Conservation (phyloP, 148 eudicot genomes). For the Spergularia bocconei region DNA sequence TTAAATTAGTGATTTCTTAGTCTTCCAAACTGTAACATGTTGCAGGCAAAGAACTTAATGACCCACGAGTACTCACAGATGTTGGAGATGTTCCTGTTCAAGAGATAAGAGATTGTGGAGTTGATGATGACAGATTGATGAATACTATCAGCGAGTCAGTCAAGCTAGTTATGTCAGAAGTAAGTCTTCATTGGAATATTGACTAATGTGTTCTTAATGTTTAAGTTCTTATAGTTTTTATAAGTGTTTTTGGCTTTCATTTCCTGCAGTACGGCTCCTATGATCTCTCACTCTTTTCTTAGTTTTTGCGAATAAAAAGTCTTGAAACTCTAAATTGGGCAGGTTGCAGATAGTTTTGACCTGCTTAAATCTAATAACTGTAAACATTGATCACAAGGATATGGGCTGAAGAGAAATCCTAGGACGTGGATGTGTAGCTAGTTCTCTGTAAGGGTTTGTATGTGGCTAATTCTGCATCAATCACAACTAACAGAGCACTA, state of each 20-base stretch:
- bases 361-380: background rate
- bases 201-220: background rate
- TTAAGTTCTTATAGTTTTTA: background rate
- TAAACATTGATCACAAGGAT: background rate
- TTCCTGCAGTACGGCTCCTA: background rate
- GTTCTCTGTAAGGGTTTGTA: too few species aligned
- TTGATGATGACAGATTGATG: slow-evolving; percentile 91
- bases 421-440: too few species aligned
- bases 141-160: slow-evolving; percentile 72
- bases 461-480: too few species aligned
- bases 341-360: background rate
- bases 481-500: background rate
- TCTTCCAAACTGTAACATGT: slow-evolving; percentile 16
- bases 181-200: slow-evolving; percentile 29
- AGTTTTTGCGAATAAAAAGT: background rate
- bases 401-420: background rate
- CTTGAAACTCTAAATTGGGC: background rate
- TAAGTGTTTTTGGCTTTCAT: slow-evolving; percentile 2
- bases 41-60: slow-evolving; percentile 80
- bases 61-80: slow-evolving; percentile 88
- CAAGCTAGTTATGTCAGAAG: slow-evolving; percentile 94
- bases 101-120: slow-evolving; percentile 93
- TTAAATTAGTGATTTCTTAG: background rate
- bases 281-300: background rate
- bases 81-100: slow-evolving; percentile 95